These are phyloP conservation scores for Penicillium sp. DNA, from an alignment of 2,329 filamentous ascomycete genomes.

Conservation along the genomic window DNA sequence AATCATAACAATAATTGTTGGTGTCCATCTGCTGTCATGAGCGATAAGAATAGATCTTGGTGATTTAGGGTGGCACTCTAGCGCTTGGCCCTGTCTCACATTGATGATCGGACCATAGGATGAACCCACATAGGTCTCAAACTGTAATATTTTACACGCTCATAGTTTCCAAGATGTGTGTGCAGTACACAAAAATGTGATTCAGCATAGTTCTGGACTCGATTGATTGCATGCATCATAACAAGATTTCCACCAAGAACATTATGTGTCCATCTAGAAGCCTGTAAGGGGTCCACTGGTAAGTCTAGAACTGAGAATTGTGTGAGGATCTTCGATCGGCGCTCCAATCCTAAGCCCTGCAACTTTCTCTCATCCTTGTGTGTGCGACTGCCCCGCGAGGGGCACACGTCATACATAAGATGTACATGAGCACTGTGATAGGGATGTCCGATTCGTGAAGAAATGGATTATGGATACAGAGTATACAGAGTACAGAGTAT, in stretches of 20 bases:
- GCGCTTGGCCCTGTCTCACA: constrained; percentile 21
- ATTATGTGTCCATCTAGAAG: constrained; percentile 9
- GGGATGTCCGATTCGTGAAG: not conserved
- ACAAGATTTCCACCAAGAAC: not conserved
- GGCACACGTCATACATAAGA: constrained; percentile 1
- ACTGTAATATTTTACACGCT: not conserved
- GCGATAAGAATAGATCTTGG: constrained; percentile 5
- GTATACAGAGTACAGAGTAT: too few species aligned
- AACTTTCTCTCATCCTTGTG: not conserved
- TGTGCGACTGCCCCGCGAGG: not conserved
- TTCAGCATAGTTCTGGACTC: not conserved
- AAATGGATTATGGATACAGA: not conserved
- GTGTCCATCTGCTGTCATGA: not conserved
- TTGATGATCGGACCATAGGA: constrained; percentile 11
- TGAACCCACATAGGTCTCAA: not conserved
- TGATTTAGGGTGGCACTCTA: not conserved
- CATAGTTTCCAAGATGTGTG: not conserved
- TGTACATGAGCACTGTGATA: not conserved
- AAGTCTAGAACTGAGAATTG: constrained; percentile 11
- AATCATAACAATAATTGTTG: not conserved
- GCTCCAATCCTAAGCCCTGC: constrained; percentile 2
- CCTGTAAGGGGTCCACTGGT: constrained; percentile 10
- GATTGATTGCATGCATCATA: not conserved
- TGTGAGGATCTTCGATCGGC: constrained; percentile 12
- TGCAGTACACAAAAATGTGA: not conserved